Evolutionary conservation across 176 grass and related monocot genomes (phyloP).

Genomic region (Cenchrus americanus): DNA sequence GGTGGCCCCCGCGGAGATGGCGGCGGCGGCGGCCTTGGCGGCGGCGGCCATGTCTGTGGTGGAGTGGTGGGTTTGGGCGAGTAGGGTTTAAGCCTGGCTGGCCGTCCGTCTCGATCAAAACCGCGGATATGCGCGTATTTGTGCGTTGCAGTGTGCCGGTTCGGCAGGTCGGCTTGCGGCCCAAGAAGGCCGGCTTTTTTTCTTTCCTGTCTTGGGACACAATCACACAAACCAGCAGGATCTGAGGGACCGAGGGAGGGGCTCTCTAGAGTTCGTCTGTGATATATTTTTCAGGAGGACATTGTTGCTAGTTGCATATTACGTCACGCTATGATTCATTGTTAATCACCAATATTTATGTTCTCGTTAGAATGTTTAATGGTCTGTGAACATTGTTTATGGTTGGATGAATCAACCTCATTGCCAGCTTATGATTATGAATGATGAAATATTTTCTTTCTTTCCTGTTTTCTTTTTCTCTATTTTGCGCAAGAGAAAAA

Average conservation of each 20-base stretch:
- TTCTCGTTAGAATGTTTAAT: not conserved
- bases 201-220: not conserved
- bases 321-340: not conserved
- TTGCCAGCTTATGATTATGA: not conserved
- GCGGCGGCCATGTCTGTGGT: conserved; percentile 26
- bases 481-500: too few species aligned
- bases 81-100: conserved; percentile 61
- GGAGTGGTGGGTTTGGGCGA: conserved; percentile 15
- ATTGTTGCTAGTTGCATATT: not conserved
- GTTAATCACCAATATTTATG: not conserved
- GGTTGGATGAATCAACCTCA: not conserved
- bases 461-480: too few species aligned
- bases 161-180: conserved; percentile 36
- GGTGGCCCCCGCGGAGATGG: conserved; percentile 46
- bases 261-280: not conserved
- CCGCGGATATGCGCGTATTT: conserved; percentile 23
- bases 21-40: conserved; percentile 52
- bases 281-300: not conserved
- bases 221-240: not conserved
- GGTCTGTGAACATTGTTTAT: not conserved
- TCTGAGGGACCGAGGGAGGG: not conserved
- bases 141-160: conserved; percentile 1
- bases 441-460: too few species aligned
- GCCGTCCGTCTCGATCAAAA: conserved; percentile 19
- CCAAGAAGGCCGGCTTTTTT: conserved; percentile 41